Conservation (phyloP, 306 rosid genomes). For the Dryas octopetala region DNA sequence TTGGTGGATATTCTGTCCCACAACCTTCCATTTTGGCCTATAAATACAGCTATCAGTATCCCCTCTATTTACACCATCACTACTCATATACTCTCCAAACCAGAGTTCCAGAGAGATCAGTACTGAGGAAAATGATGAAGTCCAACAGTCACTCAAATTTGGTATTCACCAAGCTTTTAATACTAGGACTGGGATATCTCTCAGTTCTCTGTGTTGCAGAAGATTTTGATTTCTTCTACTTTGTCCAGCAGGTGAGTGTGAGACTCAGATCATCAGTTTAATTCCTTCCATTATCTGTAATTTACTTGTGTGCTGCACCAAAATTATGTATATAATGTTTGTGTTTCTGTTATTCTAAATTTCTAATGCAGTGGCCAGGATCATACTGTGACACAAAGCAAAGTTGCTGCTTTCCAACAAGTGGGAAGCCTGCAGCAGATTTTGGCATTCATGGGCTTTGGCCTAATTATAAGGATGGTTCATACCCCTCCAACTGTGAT, state of each 20-base stretch:
- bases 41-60: constrained; percentile 22
- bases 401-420: constrained; percentile 67
- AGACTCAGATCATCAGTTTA: too few relatives aligned
- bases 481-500: constrained; percentile 71
- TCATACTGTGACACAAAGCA: constrained; percentile 70
- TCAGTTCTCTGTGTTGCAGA: constrained; percentile 46
- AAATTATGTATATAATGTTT: not conserved
- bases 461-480: constrained; percentile 71
- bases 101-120: not conserved
- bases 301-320: too few relatives aligned
- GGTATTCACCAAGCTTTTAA: constrained; percentile 35
- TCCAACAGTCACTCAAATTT: constrained; percentile 21
- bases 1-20: constrained; percentile 37
- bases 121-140: constrained; percentile 27
- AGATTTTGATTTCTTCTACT: constrained; percentile 82
- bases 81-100: not conserved
- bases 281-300: too few relatives aligned
- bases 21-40: constrained; percentile 23
- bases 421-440: constrained; percentile 70
- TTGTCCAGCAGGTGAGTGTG: constrained; percentile 65
- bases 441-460: constrained; percentile 74
- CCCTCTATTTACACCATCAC: not conserved
- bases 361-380: constrained; percentile 74
- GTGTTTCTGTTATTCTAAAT: not conserved
- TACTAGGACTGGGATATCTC: constrained; percentile 48